Conservation (phyloP, 2,329 filamentous ascomycete genomes). For the Penicillium janthinellum region DNA sequence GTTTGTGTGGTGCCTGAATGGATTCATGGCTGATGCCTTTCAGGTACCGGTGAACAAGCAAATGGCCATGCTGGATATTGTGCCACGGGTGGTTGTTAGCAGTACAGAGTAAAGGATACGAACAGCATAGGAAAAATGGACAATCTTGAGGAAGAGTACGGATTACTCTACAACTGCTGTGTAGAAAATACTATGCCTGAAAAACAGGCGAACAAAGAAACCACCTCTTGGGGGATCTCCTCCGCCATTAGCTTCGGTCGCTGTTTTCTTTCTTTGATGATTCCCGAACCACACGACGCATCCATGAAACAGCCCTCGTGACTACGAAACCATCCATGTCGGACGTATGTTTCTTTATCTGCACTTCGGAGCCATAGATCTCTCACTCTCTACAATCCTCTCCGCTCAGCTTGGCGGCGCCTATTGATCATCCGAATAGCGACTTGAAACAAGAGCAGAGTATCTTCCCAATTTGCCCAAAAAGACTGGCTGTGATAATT, state of each 20-base stretch:
- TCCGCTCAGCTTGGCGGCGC: background rate
- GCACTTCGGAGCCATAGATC: background rate
- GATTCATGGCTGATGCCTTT: background rate
- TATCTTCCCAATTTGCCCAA: background rate
- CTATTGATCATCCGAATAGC: background rate
- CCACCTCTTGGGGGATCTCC: background rate
- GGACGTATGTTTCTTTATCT: background rate
- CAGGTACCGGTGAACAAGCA: background rate
- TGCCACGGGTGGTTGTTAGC: background rate
- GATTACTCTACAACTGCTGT: background rate
- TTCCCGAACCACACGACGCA: background rate
- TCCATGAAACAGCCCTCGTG: background rate
- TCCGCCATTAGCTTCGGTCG: background rate
- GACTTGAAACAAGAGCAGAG: background rate
- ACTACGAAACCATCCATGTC: background rate
- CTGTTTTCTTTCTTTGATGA: background rate
- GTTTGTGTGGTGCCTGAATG: background rate
- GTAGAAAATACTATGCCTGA: no score
- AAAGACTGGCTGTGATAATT: background rate
- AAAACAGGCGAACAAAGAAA: background rate
- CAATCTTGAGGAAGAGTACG: background rate
- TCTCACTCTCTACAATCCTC: background rate
- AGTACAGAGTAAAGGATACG: background rate
- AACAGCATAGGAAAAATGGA: background rate
- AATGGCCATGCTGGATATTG: background rate